Conservation (phyloP, 108 stramenopile species). For the Nitzschia sp. region DNA sequence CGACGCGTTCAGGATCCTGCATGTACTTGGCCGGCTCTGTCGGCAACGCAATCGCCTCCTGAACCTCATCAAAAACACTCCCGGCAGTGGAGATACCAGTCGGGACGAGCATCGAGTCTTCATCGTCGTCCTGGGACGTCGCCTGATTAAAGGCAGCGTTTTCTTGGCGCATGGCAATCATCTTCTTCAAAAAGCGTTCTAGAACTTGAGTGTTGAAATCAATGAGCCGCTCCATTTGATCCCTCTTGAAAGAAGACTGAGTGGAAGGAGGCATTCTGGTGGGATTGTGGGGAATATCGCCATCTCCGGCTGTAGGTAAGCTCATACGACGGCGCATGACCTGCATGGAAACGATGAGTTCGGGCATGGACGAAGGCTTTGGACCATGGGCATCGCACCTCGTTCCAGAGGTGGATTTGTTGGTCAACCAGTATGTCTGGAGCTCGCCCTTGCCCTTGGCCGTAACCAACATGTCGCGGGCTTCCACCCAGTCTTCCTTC, state of each 20-base stretch:
- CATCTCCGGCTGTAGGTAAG: neutral
- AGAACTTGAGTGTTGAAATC: conserved; percentile 15
- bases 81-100: neutral
- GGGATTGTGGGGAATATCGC: neutral
- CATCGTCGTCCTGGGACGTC: neutral
- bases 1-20: neutral
- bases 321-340: neutral
- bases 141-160: neutral
- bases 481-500: conserved; percentile 46
- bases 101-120: neutral
- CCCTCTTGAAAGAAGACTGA: neutral
- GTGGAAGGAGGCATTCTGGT: neutral
- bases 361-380: neutral
- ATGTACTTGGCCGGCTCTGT: neutral
- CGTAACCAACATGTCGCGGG: conserved; percentile 37
- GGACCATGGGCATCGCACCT: no score
- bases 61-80: conserved; percentile 24
- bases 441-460: conserved; percentile 70
- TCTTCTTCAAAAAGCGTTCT: neutral
- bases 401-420: neutral
- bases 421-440: conserved; percentile 42
- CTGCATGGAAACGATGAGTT: neutral
- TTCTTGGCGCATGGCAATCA: conserved; percentile 12
- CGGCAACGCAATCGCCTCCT: conserved; percentile 26
- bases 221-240: neutral